Base-by-base conservation (phyloP, 2,329 filamentous ascomycete genomes). In the Aspergillus sp. region DNA sequence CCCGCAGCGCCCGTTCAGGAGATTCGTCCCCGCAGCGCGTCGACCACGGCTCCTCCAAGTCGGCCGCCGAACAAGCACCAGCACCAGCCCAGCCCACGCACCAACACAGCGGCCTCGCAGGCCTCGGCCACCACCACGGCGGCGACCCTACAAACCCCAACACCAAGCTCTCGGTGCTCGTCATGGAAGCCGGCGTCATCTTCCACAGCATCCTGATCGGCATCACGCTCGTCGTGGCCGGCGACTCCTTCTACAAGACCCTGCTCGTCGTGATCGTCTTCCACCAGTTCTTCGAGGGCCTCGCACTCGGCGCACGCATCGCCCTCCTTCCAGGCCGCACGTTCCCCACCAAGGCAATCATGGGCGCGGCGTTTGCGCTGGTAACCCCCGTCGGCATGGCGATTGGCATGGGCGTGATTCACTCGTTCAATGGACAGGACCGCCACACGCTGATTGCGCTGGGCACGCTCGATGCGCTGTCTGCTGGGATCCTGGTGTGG, bases 351-450 rank as follows among this genome's bases (percentile, higher is more conserved):
- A 75, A 91, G 68, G 73, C 86, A 3, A 60, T 84, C 12, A 85
- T 93, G 75, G 88, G 83, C 0, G 63, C 73, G 1, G 79, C 82
- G 0, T 93, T 91, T 65, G 83, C 88, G 0, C 75, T 91, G 24
- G 85, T 90, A 55, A 93, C 90, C 0, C 90, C 90, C 0, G 77
- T 91, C 31, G 90, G 90, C 11, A 93, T 93, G 89, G 88, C 86
- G 0, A 91, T 93, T 59, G 90, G 90, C 1, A 86, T 91, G 35
- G 88, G 88, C 3, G 88, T 90, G 3, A 74, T 92, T 27, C 75
- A 86, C 39, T 71, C 79, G 8, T 92, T 91, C 75, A 92, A 93
- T 65, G 89, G 88, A 4, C 91, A 90, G 65, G 83, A 90, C 64
- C 82, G 80, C 3, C 79, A 80, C 2, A 92, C 89, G 0, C 79